phyloP scores from a whole-genome alignment of 2,329 filamentous ascomycete species.

The Bipolaris victoriae region DNA sequence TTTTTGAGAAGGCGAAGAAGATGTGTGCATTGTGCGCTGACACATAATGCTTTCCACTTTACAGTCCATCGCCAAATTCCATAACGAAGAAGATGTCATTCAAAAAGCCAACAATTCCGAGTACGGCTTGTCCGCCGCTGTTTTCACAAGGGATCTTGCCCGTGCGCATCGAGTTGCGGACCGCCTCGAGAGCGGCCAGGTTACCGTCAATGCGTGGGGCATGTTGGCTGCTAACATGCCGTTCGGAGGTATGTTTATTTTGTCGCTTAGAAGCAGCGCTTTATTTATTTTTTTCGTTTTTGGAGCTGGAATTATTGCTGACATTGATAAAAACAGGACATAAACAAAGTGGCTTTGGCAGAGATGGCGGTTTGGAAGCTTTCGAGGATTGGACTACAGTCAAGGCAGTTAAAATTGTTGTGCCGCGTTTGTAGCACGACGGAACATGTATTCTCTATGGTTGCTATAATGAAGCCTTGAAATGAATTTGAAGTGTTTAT shows the following conservation, averaged over 20 bases:
- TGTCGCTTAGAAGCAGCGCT: not conserved
- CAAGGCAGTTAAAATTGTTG: not conserved
- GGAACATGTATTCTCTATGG: not conserved
- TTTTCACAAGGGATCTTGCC: not conserved
- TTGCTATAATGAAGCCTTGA: not conserved
- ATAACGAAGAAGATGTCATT: not conserved
- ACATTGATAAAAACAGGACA: not conserved
- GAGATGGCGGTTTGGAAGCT: not conserved
- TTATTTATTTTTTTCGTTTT: too few relatives aligned
- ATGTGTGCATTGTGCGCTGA: not conserved
- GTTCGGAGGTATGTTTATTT: not conserved
- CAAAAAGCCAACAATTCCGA: not conserved
- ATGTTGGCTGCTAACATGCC: not conserved
- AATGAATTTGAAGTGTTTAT: not conserved
- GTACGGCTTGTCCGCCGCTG: not conserved
- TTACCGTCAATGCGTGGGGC: not conserved
- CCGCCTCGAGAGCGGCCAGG: not conserved
- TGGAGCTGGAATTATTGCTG: not conserved
- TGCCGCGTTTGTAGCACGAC: not conserved
- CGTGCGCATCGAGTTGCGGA: conserved; percentile 1
- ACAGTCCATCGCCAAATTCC: not conserved
- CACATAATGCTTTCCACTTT: not conserved
- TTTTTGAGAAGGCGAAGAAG: not conserved
- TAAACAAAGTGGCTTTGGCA: not conserved
- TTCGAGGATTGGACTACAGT: not conserved